phyloP scores from a whole-genome alignment of 148 eudicot genomes.

The Nepenthes gracilis region DNA sequence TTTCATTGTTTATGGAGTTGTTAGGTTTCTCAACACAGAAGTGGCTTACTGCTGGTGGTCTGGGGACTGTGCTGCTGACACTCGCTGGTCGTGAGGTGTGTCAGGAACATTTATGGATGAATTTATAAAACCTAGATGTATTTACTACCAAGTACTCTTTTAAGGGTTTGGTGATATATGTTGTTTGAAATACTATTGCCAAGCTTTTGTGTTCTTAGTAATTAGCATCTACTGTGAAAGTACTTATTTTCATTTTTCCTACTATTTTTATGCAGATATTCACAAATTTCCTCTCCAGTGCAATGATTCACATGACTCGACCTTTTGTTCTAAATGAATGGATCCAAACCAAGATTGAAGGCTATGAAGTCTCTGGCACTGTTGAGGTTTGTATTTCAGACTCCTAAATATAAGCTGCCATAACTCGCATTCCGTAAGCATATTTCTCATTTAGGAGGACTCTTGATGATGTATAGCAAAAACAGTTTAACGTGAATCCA shows the following conservation, averaged over 20 bases:
- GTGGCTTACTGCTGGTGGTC: constrained; percentile 96
- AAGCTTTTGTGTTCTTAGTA: too few species aligned
- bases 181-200: too few species aligned
- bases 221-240: too few species aligned
- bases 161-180: too few species aligned
- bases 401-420: neutral
- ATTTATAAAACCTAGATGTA: too few species aligned
- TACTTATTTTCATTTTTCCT: neutral
- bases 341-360: constrained; percentile 90
- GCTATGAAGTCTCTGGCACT: constrained; percentile 90
- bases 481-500: too few species aligned
- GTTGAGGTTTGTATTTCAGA: constrained; percentile 65
- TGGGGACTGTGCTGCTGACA: constrained; percentile 87
- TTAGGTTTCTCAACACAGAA: constrained; percentile 89
- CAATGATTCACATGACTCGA: constrained; percentile 88
- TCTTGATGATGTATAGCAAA: too few species aligned
- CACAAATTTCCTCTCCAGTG: constrained; percentile 89
- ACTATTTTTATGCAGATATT: constrained; percentile 42
- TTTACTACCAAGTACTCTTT: too few species aligned
- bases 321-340: constrained; percentile 81
- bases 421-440: too few species aligned
- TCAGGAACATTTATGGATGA: neutral
- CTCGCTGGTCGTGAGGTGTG: constrained; percentile 98
- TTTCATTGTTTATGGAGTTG: constrained; percentile 83
- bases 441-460: too few species aligned